A percentile compares a stretch with the other conserved stretches of the same genome.
These are phyloP conservation scores for Petunia axillaris DNA, from an alignment of 257 asterid species.

Conservation along the genomic window DNA sequence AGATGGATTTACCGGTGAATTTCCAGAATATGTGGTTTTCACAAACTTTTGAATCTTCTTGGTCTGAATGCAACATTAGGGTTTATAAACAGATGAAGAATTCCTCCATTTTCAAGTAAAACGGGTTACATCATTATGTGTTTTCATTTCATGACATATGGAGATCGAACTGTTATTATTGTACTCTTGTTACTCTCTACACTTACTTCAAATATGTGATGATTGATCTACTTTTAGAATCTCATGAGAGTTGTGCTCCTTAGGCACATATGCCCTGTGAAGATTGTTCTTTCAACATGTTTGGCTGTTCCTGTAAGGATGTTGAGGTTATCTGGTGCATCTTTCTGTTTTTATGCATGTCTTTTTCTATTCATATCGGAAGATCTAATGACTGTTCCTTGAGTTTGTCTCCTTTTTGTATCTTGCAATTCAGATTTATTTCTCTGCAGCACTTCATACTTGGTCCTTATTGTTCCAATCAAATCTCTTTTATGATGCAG, in stretches of 20 bases:
- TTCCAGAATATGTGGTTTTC: background rate
- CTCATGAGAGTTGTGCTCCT: background rate
- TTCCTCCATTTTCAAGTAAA: background rate
- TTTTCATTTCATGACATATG: background rate
- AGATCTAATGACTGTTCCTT: background rate
- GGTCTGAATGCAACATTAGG: background rate
- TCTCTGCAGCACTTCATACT: background rate
- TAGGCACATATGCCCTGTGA: background rate
- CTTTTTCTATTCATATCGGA: background rate
- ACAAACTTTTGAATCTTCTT: background rate
- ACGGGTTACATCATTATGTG: background rate
- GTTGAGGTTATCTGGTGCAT: background rate
- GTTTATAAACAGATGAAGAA: background rate
- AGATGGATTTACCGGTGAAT: background rate
- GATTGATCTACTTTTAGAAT: background rate
- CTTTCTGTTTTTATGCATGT: background rate
- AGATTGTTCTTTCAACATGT: background rate
- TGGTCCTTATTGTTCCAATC: background rate
- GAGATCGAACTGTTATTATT: background rate
- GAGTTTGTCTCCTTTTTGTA: background rate
- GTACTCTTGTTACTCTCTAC: background rate
- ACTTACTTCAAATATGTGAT: background rate
- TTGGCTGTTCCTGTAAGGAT: background rate
- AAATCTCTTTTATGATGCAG: background rate
- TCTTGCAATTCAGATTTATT: background rate